phyloP scores from a whole-genome alignment of 1,284 basidiomycete genomes.

The Sanguinoderma infundibulare region DNA sequence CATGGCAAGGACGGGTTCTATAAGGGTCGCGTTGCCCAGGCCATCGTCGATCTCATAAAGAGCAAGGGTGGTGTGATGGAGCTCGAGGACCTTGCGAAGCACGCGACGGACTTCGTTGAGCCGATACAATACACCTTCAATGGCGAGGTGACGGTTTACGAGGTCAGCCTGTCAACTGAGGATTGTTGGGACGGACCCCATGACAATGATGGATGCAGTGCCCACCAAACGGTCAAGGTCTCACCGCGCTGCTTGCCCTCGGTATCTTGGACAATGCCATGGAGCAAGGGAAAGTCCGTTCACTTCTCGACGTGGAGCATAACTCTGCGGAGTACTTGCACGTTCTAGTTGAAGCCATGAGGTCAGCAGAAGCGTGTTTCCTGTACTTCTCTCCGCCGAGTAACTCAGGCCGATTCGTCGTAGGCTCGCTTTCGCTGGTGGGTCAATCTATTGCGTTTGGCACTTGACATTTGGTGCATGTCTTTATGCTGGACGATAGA shows the following conservation, averaged over 20 bases:
- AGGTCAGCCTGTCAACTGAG: slow-evolving; percentile 51
- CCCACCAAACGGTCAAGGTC: slow-evolving; percentile 92
- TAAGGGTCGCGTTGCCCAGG: slow-evolving; percentile 86
- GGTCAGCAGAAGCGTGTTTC: slow-evolving; percentile 49
- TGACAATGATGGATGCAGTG: slow-evolving; percentile 53
- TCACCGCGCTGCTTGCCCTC: slow-evolving; percentile 91
- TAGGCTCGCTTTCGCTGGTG: slow-evolving; percentile 80
- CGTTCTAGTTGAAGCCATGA: slow-evolving; percentile 81
- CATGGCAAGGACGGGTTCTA: slow-evolving; percentile 93
- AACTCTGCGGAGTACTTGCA: slow-evolving; percentile 92
- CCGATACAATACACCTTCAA: slow-evolving; percentile 92
- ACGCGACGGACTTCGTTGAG: slow-evolving; percentile 80
- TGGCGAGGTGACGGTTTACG: slow-evolving; percentile 81
- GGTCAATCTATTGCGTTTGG: background rate
- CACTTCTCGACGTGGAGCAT: slow-evolving; percentile 82
- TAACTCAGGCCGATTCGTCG: background rate
- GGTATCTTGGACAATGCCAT: slow-evolving; percentile 92
- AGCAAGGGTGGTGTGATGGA: slow-evolving; percentile 91
- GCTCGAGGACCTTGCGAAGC: slow-evolving; percentile 84
- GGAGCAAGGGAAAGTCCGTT: slow-evolving; percentile 69
- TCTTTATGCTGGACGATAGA: slow-evolving; percentile 51
- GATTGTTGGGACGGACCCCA: background rate
- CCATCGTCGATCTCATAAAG: slow-evolving; percentile 86
- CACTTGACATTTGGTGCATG: background rate
- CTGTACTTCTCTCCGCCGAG: slow-evolving; percentile 10